These are phyloP conservation scores for Ramalina intermedia DNA, from an alignment of 495 filamentous ascomycete species.

Conservation along the genomic window DNA sequence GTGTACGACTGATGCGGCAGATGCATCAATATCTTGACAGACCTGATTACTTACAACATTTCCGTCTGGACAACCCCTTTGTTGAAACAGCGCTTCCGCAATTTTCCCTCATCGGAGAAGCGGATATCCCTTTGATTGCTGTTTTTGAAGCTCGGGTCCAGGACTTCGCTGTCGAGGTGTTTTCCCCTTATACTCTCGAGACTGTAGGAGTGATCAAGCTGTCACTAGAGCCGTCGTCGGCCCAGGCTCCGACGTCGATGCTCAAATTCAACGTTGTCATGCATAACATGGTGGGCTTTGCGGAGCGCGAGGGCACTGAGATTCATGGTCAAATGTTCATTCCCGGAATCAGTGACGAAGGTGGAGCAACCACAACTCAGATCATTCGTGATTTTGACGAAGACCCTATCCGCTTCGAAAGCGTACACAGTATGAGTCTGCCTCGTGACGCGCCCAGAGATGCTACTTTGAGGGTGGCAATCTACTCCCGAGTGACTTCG, in stretches of 20 bases:
- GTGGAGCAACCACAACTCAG: slow-evolving; percentile 82
- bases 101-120: slow-evolving; percentile 86
- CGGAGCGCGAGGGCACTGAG: slow-evolving; percentile 87
- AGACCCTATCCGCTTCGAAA: slow-evolving; percentile 86
- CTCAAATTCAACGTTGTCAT: slow-evolving; percentile 98
- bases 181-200: slow-evolving; percentile 82
- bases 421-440: slow-evolving; percentile 95
- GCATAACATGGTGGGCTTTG: slow-evolving; percentile 92
- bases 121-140: slow-evolving; percentile 80
- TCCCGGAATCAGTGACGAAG: slow-evolving; percentile 81
- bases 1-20: slow-evolving; percentile 83
- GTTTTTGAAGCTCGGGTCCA: slow-evolving; percentile 93
- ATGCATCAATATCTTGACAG: slow-evolving; percentile 92
- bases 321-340: slow-evolving; percentile 95
- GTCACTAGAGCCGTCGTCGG: slow-evolving; percentile 85
- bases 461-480: slow-evolving; percentile 69
- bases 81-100: slow-evolving; percentile 77
- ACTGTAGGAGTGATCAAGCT: slow-evolving; percentile 81
- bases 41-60: slow-evolving; percentile 73
- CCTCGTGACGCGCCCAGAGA: slow-evolving; percentile 69
- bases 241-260: slow-evolving; percentile 79
- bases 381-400: slow-evolving; percentile 94
- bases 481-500: slow-evolving; percentile 78
- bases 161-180: slow-evolving; percentile 80
- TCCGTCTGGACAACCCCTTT: slow-evolving; percentile 56